Evolutionary conservation across 1,139 yeast genomes (phyloP).

Genomic region (Protomyces arabidopsidicola): DNA sequence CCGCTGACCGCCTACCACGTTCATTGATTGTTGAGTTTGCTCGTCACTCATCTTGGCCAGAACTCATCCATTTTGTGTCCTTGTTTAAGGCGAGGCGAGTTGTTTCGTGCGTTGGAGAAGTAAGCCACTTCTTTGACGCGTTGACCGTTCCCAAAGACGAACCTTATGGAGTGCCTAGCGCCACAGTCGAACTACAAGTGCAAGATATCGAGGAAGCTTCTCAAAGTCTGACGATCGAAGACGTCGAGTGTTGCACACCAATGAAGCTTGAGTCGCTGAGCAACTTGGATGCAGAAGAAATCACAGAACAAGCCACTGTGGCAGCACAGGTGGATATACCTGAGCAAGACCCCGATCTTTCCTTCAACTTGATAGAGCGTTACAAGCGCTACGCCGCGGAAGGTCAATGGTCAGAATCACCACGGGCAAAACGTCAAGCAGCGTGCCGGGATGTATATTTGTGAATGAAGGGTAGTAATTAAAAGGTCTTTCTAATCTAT

Average conservation of each 20-base stretch:
- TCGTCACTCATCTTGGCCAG: constrained; percentile 33
- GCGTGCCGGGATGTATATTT: background rate
- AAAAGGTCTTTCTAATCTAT: background rate
- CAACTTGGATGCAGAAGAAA: background rate
- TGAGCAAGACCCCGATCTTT: background rate
- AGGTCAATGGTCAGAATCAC: constrained; percentile 14
- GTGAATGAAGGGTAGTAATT: background rate
- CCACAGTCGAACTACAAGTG: too few relatives aligned
- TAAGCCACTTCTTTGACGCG: constrained; percentile 7
- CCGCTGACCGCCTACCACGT: constrained; percentile 14
- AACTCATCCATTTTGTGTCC: constrained; percentile 26
- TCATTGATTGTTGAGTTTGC: constrained; percentile 28
- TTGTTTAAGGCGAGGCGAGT: constrained; percentile 30
- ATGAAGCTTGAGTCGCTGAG: background rate
- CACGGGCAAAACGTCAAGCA: constrained; percentile 9
- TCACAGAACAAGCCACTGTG: background rate
- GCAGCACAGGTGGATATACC: too few relatives aligned
- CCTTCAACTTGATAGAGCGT: background rate
- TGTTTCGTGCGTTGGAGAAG: constrained; percentile 30
- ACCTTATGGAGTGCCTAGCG: too few relatives aligned
- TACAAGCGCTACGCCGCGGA: background rate
- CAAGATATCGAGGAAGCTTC: background rate
- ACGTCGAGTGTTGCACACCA: too few relatives aligned
- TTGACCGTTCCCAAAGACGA: background rate
- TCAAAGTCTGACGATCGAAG: background rate